Base-by-base conservation (phyloP, 2,329 filamentous ascomycete species). In the Fusarium redolens region DNA sequence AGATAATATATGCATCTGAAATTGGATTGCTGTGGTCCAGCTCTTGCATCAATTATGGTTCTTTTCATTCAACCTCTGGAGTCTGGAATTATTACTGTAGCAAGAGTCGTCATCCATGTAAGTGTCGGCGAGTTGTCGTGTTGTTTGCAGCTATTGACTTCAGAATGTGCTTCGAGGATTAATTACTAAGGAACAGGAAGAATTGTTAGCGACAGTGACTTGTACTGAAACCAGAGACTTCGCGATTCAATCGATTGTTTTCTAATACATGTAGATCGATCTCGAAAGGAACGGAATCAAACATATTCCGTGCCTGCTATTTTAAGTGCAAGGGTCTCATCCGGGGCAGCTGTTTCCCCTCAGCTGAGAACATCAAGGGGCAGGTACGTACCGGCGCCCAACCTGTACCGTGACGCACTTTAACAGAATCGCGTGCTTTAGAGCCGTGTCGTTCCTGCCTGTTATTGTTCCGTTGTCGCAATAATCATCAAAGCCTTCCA, bases 401-500 rank as follows among this genome's bases (percentile, higher is more conserved):
- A 51, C 31, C 48, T 65, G 61, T 44, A 22, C 37, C 67, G 70
- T 73, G 71, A 73, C 70, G 71, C 71, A 73, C 50, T 55, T 71
- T 55, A 45, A 55, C 58, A 71, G 45, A 50, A 74, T 74, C 67
- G 71, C 71, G 71, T 72, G 50, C 55, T 54, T 45, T 47, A 31
- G 51, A 50, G 59, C 58, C 65, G 65, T 65, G 71, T 64, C 38
- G 60, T 62, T 69, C 47, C 58, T 18, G 37, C 20, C 47, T 72
- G 45, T 70, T 63, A 33, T 59, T 73, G 45, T 56, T 62, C 44
- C 25, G 33, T 30, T 47, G 67, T 71, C 55, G 67, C 71, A 68
- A 55, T 65, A 71, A 51, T 45, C 57, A 73, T 73, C 71, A 51
- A 56, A 69, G n/a, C 14, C 43, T 15, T 35, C 40, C 30, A 38